Base-by-base conservation (phyloP, 2,329 filamentous ascomycete genomes). In the Cladophialophora chaetospira region DNA sequence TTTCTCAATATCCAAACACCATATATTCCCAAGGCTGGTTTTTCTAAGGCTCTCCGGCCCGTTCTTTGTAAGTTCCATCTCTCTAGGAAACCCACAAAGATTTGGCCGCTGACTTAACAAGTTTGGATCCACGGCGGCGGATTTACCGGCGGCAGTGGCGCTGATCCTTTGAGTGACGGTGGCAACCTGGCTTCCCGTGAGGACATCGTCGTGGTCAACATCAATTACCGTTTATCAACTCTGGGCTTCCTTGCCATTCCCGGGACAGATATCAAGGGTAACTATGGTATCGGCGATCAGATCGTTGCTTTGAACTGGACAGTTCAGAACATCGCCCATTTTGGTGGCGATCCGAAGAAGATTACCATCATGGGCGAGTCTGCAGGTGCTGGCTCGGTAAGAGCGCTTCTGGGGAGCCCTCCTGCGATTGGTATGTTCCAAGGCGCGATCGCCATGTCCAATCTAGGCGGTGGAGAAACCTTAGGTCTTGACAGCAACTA, bases 181-280 rank as follows among this genome's bases (percentile, higher is more conserved):
- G 79, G 79, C 2, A 82, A 82, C 60, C 70, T 85, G 2, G 82
- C 79, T 0, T 82, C 80, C 2, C 76, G 82, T 46, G 82, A 82
- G 19, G 82, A 85, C 58, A 75, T 85, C 15, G 80, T 86, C 0
- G 75, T 83, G 2, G 83, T 86, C 3, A 70, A 71, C 5, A 81
- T 85, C 71, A 85, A 86, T 70, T 86, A 86, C 67, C 79, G 84
- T 6, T 70, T 85, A 3, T 76, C 75, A 0, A 83, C 80, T 0
- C 72, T 86, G 0, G 83, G 83, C 0, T 86, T 84, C 63, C 70
- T 86, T 0, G 82, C 82, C 0, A 72, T 84, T 5, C 75, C 78
- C 3, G 78, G 82, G 38, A 83, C 82, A 2, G 68, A 74, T 4
- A 76, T 79, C 45, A 82, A 79, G 31, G 82, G 79, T 0, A 82